A percentile compares a stretch with the other conserved stretches of the same genome.
Evolutionary conservation across 2,329 filamentous ascomycete genomes (phyloP).

Genomic region (Alternaria angustiovoidea): DNA sequence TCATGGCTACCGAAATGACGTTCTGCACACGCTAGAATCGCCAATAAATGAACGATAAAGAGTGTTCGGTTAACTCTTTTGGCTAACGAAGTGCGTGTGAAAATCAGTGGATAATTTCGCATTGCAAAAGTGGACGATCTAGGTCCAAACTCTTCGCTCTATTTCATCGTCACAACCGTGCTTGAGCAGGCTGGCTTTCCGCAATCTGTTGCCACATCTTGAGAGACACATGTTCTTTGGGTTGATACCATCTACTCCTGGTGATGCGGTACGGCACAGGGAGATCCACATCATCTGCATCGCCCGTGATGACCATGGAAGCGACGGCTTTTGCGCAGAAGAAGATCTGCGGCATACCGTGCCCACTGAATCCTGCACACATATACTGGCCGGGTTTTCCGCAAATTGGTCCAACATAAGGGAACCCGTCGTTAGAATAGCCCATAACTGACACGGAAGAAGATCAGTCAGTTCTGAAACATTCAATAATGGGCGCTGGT

Average conservation of each 20-base stretch:
- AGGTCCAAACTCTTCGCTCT: background rate
- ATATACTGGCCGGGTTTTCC: conserved; percentile 22
- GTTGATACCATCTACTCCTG: conserved; percentile 12
- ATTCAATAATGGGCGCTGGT: background rate
- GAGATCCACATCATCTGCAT: conserved; percentile 12
- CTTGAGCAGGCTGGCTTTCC: background rate
- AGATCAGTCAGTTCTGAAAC: background rate
- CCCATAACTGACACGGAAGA: conserved; percentile 18
- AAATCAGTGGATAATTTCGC: background rate
- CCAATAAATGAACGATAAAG: background rate
- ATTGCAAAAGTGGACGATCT: background rate
- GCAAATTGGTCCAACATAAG: conserved; percentile 18
- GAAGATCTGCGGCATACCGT: conserved; percentile 31
- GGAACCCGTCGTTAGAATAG: conserved; percentile 23
- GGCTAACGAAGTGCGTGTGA: background rate
- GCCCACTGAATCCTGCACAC: conserved; percentile 29
- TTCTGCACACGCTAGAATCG: background rate
- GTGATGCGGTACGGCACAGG: conserved; percentile 17
- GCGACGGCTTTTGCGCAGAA: conserved; percentile 53
- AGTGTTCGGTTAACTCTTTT: background rate
- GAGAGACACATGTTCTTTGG: conserved; percentile 11
- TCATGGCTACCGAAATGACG: conserved; percentile 6
- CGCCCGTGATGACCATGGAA: conserved; percentile 16
- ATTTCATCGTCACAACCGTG: conserved; percentile 3
- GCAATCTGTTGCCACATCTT: conserved; percentile 10